Percentiles rank a stretch among this genome's conserved stretches.
phyloP scores from a whole-genome alignment of 2,329 filamentous ascomycete species.

The Cryphonectria parasitica region DNA sequence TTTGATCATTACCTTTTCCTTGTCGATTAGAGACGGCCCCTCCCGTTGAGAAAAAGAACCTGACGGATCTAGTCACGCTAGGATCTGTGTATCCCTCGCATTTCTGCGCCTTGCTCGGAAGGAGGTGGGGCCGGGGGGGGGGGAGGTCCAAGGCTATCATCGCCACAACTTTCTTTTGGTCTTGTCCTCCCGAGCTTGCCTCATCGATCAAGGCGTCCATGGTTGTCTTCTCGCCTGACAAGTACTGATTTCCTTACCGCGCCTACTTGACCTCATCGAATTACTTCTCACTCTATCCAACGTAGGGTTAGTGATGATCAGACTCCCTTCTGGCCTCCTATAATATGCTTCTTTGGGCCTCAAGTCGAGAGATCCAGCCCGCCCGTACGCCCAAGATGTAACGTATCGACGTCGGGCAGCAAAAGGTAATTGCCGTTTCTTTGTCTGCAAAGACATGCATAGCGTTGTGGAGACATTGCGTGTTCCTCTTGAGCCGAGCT shows the following conservation, averaged over 20 bases:
- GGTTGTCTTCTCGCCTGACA: too few species aligned
- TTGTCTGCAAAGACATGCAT: not conserved
- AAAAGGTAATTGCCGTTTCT: not conserved
- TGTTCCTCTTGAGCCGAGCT: too few species aligned
- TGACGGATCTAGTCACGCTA: not conserved
- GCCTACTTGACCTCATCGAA: not conserved
- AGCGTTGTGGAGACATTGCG: not conserved
- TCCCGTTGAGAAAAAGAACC: not conserved
- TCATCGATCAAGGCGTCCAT: too few species aligned
- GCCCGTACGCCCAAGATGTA: not conserved
- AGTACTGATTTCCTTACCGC: too few species aligned
- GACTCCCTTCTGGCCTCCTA: too few species aligned
- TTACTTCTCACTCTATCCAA: not conserved
- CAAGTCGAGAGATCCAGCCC: not conserved
- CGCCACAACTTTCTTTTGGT: too few species aligned
- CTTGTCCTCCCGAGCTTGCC: too few species aligned
- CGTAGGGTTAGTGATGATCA: not conserved
- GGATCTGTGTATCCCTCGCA: too few species aligned
- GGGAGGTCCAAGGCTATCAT: not conserved
- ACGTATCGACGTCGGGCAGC: not conserved
- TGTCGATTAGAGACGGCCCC: not conserved
- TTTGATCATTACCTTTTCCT: too few species aligned
- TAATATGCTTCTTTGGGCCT: not conserved
- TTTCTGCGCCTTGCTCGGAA: too few species aligned
- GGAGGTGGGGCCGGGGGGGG: too few species aligned